A percentile compares a stretch with the other conserved stretches of the same genome.
Evolutionary conservation across 2,329 filamentous ascomycete species (phyloP).

Genomic region (Pseudogymnoascus pannorum): DNA sequence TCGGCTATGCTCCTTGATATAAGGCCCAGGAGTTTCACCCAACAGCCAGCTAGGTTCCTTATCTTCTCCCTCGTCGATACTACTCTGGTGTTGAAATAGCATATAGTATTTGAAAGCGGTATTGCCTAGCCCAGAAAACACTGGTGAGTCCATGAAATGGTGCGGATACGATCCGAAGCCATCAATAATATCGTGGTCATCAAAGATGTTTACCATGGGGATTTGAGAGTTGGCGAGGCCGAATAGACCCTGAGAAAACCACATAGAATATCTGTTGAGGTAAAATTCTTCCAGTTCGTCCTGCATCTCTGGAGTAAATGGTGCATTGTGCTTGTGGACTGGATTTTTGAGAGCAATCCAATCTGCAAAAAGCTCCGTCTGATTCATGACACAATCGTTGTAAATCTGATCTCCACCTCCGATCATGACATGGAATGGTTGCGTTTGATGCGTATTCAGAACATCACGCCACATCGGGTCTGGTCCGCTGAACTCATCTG

Average conservation of each 20-base stretch:
- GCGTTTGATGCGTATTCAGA: conserved; percentile 80
- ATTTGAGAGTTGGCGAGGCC: conserved; percentile 90
- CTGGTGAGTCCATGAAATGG: conserved; percentile 81
- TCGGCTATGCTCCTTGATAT: conserved; percentile 78
- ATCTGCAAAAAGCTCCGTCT: conserved; percentile 69
- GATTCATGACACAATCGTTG: conserved; percentile 74
- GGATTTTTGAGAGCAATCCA: conserved; percentile 81
- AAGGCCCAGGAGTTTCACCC: conserved; percentile 73
- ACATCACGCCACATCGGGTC: conserved; percentile 97
- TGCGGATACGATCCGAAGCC: conserved; percentile 92
- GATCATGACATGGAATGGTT: conserved; percentile 96
- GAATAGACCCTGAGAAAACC: conserved; percentile 95
- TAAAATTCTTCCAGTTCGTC: conserved; percentile 85
- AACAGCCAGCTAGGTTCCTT: conserved; percentile 90
- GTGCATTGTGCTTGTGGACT: conserved; percentile 67
- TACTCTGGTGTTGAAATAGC: conserved; percentile 94
- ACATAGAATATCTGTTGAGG: conserved; percentile 79
- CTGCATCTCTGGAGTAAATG: conserved; percentile 76
- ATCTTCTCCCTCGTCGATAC: conserved; percentile 69
- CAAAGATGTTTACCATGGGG: conserved; percentile 97
- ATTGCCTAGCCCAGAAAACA: conserved; percentile 82
- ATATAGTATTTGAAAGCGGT: conserved; percentile 98
- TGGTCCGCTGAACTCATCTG: conserved; percentile 78
- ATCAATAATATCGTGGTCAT: conserved; percentile 88
- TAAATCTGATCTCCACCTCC: conserved; percentile 97